Evolutionary conservation across 2,329 filamentous ascomycete genomes (phyloP), one percentile per base, ranked within the genome.

Genomic region (Cordyceps cicadae): DNA sequence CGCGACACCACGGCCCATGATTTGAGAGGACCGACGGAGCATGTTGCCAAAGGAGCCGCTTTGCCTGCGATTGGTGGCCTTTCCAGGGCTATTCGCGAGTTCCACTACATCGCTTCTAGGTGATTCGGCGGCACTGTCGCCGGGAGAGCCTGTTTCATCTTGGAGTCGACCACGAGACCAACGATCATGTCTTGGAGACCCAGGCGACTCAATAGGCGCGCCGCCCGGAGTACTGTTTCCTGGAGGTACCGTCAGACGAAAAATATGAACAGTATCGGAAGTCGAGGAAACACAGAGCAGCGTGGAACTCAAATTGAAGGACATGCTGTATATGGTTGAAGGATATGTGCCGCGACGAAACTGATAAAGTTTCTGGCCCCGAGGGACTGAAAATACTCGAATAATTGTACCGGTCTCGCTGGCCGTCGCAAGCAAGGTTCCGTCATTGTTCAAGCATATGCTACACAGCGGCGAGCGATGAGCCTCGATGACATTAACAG

Each of bases 391-490:
- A 74, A 99, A 99, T 57, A 99, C 92, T 17, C 94, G 87, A 65
- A 99, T 96, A 63, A 99, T 96, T 0, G 94, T 99, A 65, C 94
- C 94, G 58, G 96, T 99, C 72, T 99, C 94, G 24, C 93, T 97
- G 1, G 94, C 91, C 2, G 94, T 99, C 15, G 94, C 94, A 50
- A 99, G 81, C 49, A 97, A 76, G 3, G 90, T 97, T 14, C 94
- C 94, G 63, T 97, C 92, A 69, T 86, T 92, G 73, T 97, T 99
- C 63, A 99, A 81, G 24, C 92, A 89, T 59, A 99, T 90, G 70
- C 87, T 94, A 14, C 90, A 96, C 17, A 99, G 75, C 0, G 94
- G 92, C 15, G 94, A 91, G 63, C 92, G 88, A 75, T 99, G 94
- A 17, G 94, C 94, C 74, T 97, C 92, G 60, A 97, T 89, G 29